A percentile compares a stretch with the other conserved stretches of the same genome.
Evolutionary conservation across 257 asterid genomes (phyloP).

Genomic region (Rhazya stricta): DNA sequence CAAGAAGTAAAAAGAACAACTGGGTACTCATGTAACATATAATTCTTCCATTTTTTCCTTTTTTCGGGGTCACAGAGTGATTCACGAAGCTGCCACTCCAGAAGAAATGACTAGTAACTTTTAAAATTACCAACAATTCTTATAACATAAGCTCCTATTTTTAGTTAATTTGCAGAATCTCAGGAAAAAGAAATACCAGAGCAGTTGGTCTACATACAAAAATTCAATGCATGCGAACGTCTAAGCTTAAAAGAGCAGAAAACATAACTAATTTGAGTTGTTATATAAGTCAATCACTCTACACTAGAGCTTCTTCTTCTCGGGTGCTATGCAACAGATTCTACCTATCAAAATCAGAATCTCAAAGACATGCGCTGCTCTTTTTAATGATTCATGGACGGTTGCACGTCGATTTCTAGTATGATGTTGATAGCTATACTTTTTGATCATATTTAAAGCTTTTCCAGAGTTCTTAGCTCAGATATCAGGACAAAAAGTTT

Average conservation of each 20-base stretch:
- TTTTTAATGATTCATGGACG: neutral
- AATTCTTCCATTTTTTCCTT: too few species aligned
- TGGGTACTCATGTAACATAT: too few species aligned
- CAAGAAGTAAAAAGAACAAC: too few species aligned
- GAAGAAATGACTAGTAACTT: too few species aligned
- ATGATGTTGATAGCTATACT: too few species aligned
- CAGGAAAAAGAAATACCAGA: neutral
- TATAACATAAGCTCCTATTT: too few species aligned
- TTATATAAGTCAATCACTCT: neutral
- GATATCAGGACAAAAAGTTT: neutral
- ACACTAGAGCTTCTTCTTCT: neutral
- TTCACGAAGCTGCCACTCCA: too few species aligned
- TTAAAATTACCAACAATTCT: too few species aligned
- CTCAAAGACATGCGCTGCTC: conserved; percentile 4
- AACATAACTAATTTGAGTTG: conserved; percentile 5
- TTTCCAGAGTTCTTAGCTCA: neutral
- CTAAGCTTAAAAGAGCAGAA: conserved; percentile 1
- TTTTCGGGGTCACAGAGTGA: too few species aligned
- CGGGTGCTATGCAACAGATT: neutral
- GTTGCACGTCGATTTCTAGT: neutral
- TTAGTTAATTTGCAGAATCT: neutral
- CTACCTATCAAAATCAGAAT: conserved; percentile 2
- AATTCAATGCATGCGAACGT: neutral
- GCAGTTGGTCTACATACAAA: neutral
- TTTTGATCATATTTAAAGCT: neutral